Base-by-base conservation (phyloP, 2,329 filamentous ascomycete genomes). In the Arachnomyces sp. region DNA sequence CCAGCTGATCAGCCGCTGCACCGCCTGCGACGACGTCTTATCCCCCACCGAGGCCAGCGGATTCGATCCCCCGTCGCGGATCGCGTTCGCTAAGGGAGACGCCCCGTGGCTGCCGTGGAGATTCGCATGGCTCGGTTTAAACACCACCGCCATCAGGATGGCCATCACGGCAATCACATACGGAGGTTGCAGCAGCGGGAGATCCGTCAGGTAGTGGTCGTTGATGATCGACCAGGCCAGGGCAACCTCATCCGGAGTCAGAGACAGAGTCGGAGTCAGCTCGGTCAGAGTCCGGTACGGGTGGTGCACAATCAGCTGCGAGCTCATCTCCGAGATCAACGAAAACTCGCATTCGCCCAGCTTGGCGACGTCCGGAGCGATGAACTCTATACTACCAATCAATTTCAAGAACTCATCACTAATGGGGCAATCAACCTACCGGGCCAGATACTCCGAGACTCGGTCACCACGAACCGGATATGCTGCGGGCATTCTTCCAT, bases 401-500 rank as follows among this genome's bases (percentile, higher is more conserved):
- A 56, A 50, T 31, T 42, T 37, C 11, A 15, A 15, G 34, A 9
- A 30, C 15, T 16, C 34, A 28, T 28, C 31, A 33, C 34, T 32
- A n/a, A 32, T n/a, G n/a, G n/a, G n/a, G n/a, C n/a, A n/a, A 14
- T 18, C 31, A 25, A 50, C 62, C 36, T 68, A 78, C 78, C 77
- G 54, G 86, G 82, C 86, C 87, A 95, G 44, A 93, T 74, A 43
- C 83, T 78, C 28, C 87, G 80, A 3, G 89, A 87, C 62, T 98
- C 92, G 34, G 80, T 82, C 8, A 92, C 82, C 43, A 98, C 82
- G 48, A 94, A 77, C 21, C 92, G 79, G 54, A 98, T 96, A 61
- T 98, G 92, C 61, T 96, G 90, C 2, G 92, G 92, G 37, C 82
- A 89, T 63, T 98, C 92, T 62, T 98, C 92, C 79, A 94, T 95